A percentile compares a stretch with the other conserved stretches of the same genome.
Evolutionary conservation across 2,329 filamentous ascomycete species (phyloP).

Genomic region (Trichoderma citrinoviride): DNA sequence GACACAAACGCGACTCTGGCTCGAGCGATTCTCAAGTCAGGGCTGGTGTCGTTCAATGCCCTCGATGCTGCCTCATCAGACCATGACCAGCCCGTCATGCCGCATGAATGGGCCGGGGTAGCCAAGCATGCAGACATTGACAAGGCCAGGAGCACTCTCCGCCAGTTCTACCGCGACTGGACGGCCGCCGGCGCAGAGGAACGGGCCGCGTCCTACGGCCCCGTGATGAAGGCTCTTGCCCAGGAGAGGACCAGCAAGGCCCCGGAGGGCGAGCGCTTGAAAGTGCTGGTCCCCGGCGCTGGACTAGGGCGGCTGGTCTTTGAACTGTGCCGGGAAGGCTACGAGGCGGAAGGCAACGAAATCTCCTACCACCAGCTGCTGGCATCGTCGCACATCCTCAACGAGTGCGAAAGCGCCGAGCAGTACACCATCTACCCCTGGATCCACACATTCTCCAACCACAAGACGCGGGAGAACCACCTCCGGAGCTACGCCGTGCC

Average conservation of each 20-base stretch:
- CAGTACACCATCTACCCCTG: slow-evolving; percentile 81
- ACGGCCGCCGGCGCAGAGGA: slow-evolving; percentile 72
- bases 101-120: slow-evolving; percentile 64
- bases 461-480: slow-evolving; percentile 70
- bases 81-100: slow-evolving; percentile 44
- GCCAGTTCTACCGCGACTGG: slow-evolving; percentile 96
- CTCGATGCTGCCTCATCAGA: slow-evolving; percentile 37
- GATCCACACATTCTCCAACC: slow-evolving; percentile 85
- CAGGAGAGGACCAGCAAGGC: slow-evolving; percentile 39
- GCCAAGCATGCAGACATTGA: slow-evolving; percentile 76
- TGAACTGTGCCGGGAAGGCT: slow-evolving; percentile 74
- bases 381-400: slow-evolving; percentile 74
- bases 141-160: slow-evolving; percentile 87
- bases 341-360: slow-evolving; percentile 81
- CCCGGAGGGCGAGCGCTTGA: slow-evolving; percentile 45
- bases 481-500: slow-evolving; percentile 71
- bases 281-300: slow-evolving; percentile 82
- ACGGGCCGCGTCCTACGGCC: slow-evolving; percentile 72
- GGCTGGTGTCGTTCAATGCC: slow-evolving; percentile 66
- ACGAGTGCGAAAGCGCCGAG: slow-evolving; percentile 57
- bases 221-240: slow-evolving; percentile 65
- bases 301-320: slow-evolving; percentile 87
- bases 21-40: slow-evolving; percentile 69
- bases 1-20: slow-evolving; percentile 83
- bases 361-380: slow-evolving; percentile 97